These are phyloP conservation scores for Rosa rugosa DNA, from an alignment of 306 rosid species.

Conservation along the genomic window DNA sequence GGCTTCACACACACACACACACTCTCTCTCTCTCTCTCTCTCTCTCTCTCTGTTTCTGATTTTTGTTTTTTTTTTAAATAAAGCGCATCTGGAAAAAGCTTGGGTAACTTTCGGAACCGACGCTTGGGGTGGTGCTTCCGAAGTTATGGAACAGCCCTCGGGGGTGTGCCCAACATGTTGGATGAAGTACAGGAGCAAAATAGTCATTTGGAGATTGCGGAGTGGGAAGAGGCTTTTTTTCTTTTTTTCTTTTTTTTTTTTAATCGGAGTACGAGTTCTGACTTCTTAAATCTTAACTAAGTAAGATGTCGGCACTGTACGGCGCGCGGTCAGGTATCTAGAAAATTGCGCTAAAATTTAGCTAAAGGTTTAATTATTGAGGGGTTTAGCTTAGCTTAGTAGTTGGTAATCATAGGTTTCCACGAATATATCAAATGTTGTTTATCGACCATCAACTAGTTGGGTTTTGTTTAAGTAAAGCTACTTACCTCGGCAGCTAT, in stretches of 20 bases:
- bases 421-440: not conserved
- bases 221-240: not conserved
- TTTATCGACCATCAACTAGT: not conserved
- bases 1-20: slow-evolving; percentile 23
- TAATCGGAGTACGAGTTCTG: too few species aligned
- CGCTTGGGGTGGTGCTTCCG: slow-evolving; percentile 8
- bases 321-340: not conserved
- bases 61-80: slow-evolving; percentile 7
- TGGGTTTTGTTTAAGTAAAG: too few species aligned
- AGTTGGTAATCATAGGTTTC: not conserved
- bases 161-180: too few species aligned
- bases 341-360: slow-evolving; percentile 1
- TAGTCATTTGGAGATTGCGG: slow-evolving; percentile 17
- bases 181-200: slow-evolving; percentile 3
- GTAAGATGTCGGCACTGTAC: not conserved
- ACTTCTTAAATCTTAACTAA: too few species aligned
- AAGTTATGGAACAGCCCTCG: too few species aligned
- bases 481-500: not conserved
- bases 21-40: not conserved
- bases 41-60: not conserved
- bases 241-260: too few species aligned
- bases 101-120: slow-evolving; percentile 32
- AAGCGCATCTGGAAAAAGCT: slow-evolving; percentile 33
- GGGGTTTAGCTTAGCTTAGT: not conserved
- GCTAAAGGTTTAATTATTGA: not conserved